These are phyloP conservation scores for Penicillium expansum DNA, from an alignment of 2,329 filamentous ascomycete species.

Conservation along the genomic window DNA sequence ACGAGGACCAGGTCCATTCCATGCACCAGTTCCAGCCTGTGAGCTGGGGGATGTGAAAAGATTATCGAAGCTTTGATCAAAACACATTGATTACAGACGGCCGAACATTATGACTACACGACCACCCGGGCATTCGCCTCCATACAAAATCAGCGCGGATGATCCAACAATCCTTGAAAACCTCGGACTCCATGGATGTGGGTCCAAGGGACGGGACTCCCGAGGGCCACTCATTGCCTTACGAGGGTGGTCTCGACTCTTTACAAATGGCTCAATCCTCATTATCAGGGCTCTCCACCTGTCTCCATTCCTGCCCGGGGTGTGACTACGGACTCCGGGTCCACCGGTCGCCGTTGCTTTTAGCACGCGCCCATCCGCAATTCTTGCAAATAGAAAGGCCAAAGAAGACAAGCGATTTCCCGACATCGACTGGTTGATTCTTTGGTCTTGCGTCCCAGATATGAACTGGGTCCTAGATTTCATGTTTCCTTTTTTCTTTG, in stretches of 20 bases:
- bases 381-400: background rate
- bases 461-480: background rate
- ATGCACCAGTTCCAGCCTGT: slow-evolving; percentile 22
- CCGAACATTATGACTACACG: background rate
- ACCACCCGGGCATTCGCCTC: background rate
- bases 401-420: background rate
- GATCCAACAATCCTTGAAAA: background rate
- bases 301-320: background rate
- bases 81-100: background rate
- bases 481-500: background rate
- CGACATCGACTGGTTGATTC: background rate
- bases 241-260: background rate
- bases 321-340: background rate
- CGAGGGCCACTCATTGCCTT: background rate
- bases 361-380: background rate
- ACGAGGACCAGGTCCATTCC: slow-evolving; percentile 24
- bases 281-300: background rate
- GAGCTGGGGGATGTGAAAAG: slow-evolving; percentile 16
- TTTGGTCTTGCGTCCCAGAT: background rate
- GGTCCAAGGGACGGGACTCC: background rate
- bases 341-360: background rate
- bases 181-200: background rate
- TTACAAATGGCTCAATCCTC: background rate
- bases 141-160: background rate
- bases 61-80: background rate